These are phyloP conservation scores for Lachancea meyersii DNA, from an alignment of 805 yeast species.

Conservation along the genomic window DNA sequence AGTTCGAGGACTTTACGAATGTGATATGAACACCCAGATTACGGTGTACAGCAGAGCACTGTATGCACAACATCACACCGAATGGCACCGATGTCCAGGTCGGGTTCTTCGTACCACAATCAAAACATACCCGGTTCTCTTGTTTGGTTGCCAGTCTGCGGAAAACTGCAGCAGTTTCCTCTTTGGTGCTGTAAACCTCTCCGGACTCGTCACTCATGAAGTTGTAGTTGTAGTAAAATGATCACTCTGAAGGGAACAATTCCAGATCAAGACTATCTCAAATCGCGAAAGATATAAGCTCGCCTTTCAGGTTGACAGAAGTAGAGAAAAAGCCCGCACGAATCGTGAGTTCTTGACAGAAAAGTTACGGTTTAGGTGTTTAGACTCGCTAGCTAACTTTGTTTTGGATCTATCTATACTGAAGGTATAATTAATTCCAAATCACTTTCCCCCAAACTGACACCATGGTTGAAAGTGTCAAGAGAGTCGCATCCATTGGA, in stretches of 20 bases:
- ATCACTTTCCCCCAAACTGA: conserved; percentile 2
- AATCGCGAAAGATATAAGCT: too few relatives aligned
- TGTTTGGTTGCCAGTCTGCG: conserved; percentile 52
- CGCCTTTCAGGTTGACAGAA: too few relatives aligned
- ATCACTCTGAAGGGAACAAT: not conserved
- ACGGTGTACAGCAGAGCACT: conserved; percentile 93
- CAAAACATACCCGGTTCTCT: conserved; percentile 85
- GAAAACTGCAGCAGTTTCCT: conserved; percentile 62
- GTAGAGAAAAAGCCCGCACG: too few relatives aligned
- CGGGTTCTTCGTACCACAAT: conserved; percentile 89
- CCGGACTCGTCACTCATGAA: conserved; percentile 28
- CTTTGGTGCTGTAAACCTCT: conserved; percentile 49
- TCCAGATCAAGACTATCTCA: too few relatives aligned
- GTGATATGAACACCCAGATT: conserved; percentile 94
- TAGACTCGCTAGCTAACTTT: too few relatives aligned
- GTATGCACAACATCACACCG: conserved; percentile 86
- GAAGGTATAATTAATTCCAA: not conserved
- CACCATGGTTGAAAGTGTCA: conserved; percentile 1
- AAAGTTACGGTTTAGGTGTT: too few relatives aligned
- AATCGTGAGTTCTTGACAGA: too few relatives aligned
- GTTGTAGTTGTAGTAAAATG: not conserved
- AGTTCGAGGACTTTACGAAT: conserved; percentile 83
- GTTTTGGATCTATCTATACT: not conserved
- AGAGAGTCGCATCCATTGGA: conserved; percentile 47
- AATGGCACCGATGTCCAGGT: conserved; percentile 98